Conservation (phyloP, 2,329 filamentous ascomycete genomes). For the Fusarium oxysporum region DNA sequence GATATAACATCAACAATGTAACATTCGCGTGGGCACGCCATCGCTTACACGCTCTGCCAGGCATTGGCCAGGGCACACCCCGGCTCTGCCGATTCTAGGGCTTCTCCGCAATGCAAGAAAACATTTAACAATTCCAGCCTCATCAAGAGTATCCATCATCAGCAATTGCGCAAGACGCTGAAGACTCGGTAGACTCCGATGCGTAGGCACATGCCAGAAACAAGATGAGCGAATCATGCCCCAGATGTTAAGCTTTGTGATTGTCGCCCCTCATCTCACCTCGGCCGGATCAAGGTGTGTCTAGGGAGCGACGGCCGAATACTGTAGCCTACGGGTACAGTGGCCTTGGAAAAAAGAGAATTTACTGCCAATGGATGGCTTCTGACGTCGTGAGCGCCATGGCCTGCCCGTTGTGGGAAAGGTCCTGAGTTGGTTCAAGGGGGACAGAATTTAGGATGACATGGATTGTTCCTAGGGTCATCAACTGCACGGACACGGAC, state of each 20-base stretch:
- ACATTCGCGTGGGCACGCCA: constrained; percentile 36
- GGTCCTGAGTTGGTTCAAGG: constrained; percentile 40
- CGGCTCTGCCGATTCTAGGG: constrained; percentile 34
- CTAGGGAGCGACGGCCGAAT: constrained; percentile 20
- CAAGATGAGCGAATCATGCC: constrained; percentile 27
- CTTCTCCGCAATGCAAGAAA: constrained; percentile 36
- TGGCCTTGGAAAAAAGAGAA: constrained; percentile 4
- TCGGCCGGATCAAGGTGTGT: constrained; percentile 34
- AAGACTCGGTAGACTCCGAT: constrained; percentile 35
- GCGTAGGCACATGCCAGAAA: constrained; percentile 19
- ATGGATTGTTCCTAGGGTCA: constrained; percentile 31
- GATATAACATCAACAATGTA: constrained; percentile 17
- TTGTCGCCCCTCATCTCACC: constrained; percentile 19
- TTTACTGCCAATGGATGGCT: constrained; percentile 8
- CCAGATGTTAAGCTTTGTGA: constrained; percentile 37
- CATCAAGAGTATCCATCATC: constrained; percentile 17
- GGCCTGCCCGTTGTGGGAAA: constrained; percentile 39
- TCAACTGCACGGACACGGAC: constrained; percentile 32
- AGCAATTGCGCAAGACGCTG: constrained; percentile 18
- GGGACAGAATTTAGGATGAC: constrained; percentile 34
- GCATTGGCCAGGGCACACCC: constrained; percentile 37
- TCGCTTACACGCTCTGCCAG: constrained; percentile 33
- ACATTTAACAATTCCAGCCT: constrained; percentile 26
- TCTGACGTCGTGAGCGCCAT: constrained; percentile 41
- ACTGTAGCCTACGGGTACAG: not conserved